A percentile compares a stretch with the other conserved stretches of the same genome.
These are phyloP conservation scores for Picea mariana DNA, from an alignment of 83 land plant species.

Conservation along the genomic window DNA sequence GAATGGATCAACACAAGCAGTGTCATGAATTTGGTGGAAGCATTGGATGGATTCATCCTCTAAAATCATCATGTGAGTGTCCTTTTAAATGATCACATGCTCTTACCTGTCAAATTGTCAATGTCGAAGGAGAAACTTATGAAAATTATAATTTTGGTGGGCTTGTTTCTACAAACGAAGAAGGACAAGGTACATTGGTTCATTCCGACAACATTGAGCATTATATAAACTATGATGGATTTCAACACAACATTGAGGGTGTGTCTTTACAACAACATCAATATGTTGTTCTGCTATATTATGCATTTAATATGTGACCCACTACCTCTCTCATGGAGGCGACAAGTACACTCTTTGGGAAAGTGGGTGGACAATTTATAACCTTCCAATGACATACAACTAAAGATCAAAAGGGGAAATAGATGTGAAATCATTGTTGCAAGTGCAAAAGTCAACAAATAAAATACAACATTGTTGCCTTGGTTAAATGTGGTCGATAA, in stretches of 20 bases:
- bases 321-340: background rate
- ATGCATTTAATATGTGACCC: background rate
- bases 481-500: no score
- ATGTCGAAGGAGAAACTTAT: background rate
- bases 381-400: background rate
- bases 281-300: background rate
- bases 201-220: background rate
- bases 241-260: background rate
- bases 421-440: background rate
- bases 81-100: no score
- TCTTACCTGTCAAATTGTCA: background rate
- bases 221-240: background rate
- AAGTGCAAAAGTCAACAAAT: no score
- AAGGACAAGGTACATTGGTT: background rate
- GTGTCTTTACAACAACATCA: background rate
- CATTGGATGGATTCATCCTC: no score
- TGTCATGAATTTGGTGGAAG: no score
- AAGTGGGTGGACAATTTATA: background rate
- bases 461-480: background rate
- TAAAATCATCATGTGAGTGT: no score
- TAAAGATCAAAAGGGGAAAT: no score
- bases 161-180: background rate
- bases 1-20: no score
- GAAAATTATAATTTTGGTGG: background rate
- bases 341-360: background rate